Percentiles rank a stretch among this genome's conserved stretches.
Evolutionary conservation across 345 rosid genomes (phyloP).

Genomic region (Combretum micranthum): DNA sequence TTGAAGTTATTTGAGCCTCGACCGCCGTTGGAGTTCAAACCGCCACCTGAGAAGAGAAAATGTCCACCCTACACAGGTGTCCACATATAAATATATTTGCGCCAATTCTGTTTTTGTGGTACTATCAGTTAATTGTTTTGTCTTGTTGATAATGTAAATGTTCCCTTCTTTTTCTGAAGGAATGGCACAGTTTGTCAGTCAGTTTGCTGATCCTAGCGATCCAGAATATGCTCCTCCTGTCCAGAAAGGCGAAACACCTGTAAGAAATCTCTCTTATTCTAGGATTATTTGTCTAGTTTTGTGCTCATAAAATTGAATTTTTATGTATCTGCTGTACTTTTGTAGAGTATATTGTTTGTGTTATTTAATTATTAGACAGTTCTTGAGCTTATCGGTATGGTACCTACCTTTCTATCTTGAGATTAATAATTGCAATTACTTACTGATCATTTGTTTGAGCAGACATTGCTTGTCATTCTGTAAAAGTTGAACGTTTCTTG

Average conservation of each 20-base stretch:
- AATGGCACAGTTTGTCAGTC: slow-evolving; percentile 77
- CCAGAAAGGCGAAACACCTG: slow-evolving; percentile 73
- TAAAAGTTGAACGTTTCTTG: too few relatives aligned
- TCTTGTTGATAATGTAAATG: not conserved
- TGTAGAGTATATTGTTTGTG: too few relatives aligned
- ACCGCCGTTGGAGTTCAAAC: slow-evolving; percentile 74
- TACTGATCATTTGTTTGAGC: too few relatives aligned
- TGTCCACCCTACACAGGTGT: slow-evolving; percentile 70
- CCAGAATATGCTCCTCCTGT: slow-evolving; percentile 87
- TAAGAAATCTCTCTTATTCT: slow-evolving; percentile 23
- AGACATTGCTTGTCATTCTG: too few relatives aligned
- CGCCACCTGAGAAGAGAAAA: slow-evolving; percentile 90
- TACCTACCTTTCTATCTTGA: too few relatives aligned
- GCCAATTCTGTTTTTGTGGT: not conserved
- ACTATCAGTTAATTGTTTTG: not conserved
- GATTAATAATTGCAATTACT: too few relatives aligned
- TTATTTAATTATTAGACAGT: too few relatives aligned
- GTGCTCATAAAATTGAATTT: too few relatives aligned
- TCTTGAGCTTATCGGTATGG: too few relatives aligned
- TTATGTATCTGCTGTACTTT: too few relatives aligned
- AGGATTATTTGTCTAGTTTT: not conserved
- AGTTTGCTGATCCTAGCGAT: slow-evolving; percentile 84
- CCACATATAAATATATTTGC: not conserved
- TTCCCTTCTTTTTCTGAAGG: slow-evolving; percentile 26
- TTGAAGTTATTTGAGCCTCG: slow-evolving; percentile 95